Conservation (phyloP, 441 rosid species). For the Corymbia citriodora region DNA sequence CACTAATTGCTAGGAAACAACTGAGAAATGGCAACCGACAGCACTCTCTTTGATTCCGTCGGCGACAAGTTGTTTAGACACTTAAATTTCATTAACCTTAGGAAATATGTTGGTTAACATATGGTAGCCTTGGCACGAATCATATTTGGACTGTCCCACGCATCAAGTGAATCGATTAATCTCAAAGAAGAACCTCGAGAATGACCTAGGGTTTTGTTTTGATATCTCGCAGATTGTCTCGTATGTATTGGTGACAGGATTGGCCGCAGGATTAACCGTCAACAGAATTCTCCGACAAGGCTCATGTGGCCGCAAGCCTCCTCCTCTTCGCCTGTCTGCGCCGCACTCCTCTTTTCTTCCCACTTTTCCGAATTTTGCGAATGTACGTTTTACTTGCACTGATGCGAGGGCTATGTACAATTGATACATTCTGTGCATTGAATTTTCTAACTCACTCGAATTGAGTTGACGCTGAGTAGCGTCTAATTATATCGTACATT, state of each 20-base stretch:
- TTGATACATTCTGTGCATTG: neutral
- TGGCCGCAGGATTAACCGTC: neutral
- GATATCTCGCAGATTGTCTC: conserved; percentile 26
- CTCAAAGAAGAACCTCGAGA: too few species aligned
- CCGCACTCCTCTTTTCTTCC: neutral
- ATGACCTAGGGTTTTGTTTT: neutral
- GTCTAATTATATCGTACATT: too few species aligned
- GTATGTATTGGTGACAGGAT: conserved; percentile 30
- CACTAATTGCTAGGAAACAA: neutral
- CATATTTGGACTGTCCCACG: neutral
- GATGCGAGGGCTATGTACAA: neutral
- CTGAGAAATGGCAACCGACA: neutral
- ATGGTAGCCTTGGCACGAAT: neutral
- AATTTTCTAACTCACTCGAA: too few species aligned
- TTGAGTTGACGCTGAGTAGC: too few species aligned
- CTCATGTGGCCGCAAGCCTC: conserved; percentile 23
- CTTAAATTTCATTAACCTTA: neutral
- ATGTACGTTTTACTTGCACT: neutral
- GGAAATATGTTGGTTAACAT: too few species aligned
- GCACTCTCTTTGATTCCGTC: conserved; percentile 34
- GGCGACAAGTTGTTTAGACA: conserved; percentile 38
- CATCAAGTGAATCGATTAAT: too few species aligned
- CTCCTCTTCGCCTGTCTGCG: neutral
- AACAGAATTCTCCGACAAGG: conserved; percentile 29
- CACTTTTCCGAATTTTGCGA: neutral